Base-by-base conservation (phyloP, 768 basidiomycete genomes). In the Mycena alexandri region DNA sequence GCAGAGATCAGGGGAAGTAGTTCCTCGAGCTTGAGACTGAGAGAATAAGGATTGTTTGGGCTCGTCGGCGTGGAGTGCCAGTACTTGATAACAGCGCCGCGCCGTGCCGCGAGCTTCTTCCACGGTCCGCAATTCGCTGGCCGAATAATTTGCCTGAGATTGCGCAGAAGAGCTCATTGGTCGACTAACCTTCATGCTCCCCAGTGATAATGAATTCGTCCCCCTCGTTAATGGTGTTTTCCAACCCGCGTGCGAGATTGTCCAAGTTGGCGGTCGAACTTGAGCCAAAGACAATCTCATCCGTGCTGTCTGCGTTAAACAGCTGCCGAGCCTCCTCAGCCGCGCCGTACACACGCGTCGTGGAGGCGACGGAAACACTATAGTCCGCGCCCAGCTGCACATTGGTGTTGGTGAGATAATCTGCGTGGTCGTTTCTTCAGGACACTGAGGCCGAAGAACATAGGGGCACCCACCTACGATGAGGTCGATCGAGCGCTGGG, bases 191-290 rank as follows among this genome's bases (percentile, higher is more conserved):
- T 83, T 95, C 93, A 69, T 95, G 93, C 73, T 94, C 93, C 1
- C 86, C 87, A 0, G 90, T 91, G n/a, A 93, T 75, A 60, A 95
- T 88, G 62, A 94, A 88, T 76, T 94, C 93, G 64, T 93, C 93
- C 5, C 86, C 90, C 0, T 78, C 66, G 41, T 83, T 73, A 29
- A 93, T 81, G 57, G 84, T 84, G 0, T 69, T 72, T 38, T 91
- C 90, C 61, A 93, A 73, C 0, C 87, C 86, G 6, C 90, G 79
- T 0, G 91, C 83, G 0, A 93, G 81, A 72, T 93, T 93, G 75
- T 91, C 91, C 24, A 91, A 69, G 41, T 91, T 85, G 80, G 89
- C 78, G 0, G 92, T 91, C 12, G 92, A 87, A 72, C 89, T 90
- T 25, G 86, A 80, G 0, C 88, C 89, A 69, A 91, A 89, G 13